Evolutionary conservation across 495 filamentous ascomycete species (phyloP), one percentile per base, ranked within the genome.

Genomic region (Penicillium antarcticum): DNA sequence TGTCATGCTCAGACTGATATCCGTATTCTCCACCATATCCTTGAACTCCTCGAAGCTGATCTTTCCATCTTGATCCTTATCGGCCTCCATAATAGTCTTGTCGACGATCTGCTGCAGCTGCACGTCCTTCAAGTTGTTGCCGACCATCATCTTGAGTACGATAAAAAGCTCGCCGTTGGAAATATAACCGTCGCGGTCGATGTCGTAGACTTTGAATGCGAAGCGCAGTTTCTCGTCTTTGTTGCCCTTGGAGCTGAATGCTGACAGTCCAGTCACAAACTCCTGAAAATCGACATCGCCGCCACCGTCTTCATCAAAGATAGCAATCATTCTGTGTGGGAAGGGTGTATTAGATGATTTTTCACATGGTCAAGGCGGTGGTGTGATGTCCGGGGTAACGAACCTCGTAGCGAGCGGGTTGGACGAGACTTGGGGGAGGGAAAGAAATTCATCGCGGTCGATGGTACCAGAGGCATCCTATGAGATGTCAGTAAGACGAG

Each of bases 111-210:
- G 94, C 73, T 99, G 94, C 71, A 99, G 74, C 73, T 99, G 94
- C 73, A 95, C 87, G 67, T 99, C 95, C 81, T 99, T 99, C 64
- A 99, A 74, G 73, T 99, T 99, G 75, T 91, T 97, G 39, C 94
- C 94, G 54, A 99, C 94, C 94, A 99, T 99, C 94, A 99, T 99
- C 85, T 99, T 99, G 56, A 99, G 78, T 62, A 99, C 94, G 65
- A 99, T 97, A 69, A 97, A 99, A 37, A 99, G 79, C 76, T 99
- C 94, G 53, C 94, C 94, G 72, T 99, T 99, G 74, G 88, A 94
- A 61, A 99, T 99, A 71, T 89, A 99, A 5, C 95, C 94, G 74
- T 99, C 94, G 24, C 94, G 87, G 75, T 99, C 94, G 58, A 99
- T 97, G 69, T 99, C 94, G 76, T 99, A 99, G 41, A 99, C 94